Percentiles rank a stretch among this genome's conserved stretches.
Conservation (phyloP, 768 basidiomycete species). For the Termitomyces sp. region DNA sequence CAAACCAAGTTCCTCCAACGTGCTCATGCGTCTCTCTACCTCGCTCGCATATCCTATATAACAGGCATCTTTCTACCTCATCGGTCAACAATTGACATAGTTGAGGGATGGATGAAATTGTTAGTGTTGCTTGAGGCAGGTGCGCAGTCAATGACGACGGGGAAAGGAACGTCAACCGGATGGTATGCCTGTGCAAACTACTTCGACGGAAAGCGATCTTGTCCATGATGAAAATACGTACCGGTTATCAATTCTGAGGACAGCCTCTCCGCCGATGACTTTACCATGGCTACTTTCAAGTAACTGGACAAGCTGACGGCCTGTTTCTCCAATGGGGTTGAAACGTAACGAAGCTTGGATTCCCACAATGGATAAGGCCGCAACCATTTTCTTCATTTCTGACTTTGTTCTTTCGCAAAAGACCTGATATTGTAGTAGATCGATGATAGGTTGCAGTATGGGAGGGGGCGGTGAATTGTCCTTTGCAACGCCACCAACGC, state of each 20-base stretch:
- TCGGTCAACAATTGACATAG: conserved; percentile 69
- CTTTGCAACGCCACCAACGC: conserved; percentile 15
- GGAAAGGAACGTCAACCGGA: conserved; percentile 71
- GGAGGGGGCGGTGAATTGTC: conserved; percentile 29
- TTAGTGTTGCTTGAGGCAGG: conserved; percentile 72
- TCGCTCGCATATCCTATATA: conserved; percentile 64
- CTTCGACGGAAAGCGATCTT: not conserved
- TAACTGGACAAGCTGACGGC: conserved; percentile 50
- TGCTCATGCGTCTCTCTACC: conserved; percentile 49
- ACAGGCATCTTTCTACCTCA: conserved; percentile 69
- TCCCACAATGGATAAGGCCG: conserved; percentile 46
- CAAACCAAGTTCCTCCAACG: conserved; percentile 72
- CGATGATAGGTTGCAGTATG: conserved; percentile 71
- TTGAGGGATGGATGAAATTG: conserved; percentile 72
- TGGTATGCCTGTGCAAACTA: conserved; percentile 46
- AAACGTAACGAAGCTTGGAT: conserved; percentile 55
- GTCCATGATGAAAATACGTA: conserved; percentile 19
- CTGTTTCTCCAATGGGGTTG: conserved; percentile 63
- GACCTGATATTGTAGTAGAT: conserved; percentile 72
- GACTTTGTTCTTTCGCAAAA: conserved; percentile 61
- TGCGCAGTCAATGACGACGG: conserved; percentile 77
- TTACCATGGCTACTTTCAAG: conserved; percentile 34
- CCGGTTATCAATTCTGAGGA: conserved; percentile 68
- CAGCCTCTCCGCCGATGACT: conserved; percentile 64
- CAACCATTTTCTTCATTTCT: conserved; percentile 49